Conservation (phyloP, 345 rosid species). For the Aurinia saxatilis region DNA sequence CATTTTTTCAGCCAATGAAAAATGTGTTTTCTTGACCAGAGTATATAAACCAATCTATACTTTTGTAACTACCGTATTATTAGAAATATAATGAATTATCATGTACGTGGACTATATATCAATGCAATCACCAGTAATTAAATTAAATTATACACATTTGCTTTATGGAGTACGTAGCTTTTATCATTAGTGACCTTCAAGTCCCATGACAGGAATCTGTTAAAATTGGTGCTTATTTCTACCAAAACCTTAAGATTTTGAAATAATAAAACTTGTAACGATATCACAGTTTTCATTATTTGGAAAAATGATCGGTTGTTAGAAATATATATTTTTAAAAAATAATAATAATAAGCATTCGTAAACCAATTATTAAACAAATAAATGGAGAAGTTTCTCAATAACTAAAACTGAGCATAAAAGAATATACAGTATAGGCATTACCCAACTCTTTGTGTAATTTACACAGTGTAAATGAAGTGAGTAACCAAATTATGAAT, state of each 20-base stretch:
- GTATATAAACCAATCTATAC: background rate
- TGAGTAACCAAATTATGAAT: too few relatives aligned
- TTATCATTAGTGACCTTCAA: background rate
- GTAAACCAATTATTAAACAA: too few relatives aligned
- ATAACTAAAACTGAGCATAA: too few relatives aligned
- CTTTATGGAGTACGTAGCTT: background rate
- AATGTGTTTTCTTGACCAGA: background rate
- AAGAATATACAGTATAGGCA: too few relatives aligned
- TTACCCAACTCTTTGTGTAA: too few relatives aligned
- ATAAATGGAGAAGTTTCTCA: too few relatives aligned
- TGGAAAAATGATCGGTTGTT: too few relatives aligned
- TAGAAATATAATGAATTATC: background rate
- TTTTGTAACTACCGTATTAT: background rate
- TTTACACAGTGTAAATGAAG: too few relatives aligned
- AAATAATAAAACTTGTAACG: background rate
- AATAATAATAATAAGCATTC: too few relatives aligned
- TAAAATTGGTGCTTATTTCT: background rate
- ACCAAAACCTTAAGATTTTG: background rate
- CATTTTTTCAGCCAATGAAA: slow-evolving; percentile 4
- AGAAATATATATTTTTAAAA: too few relatives aligned
- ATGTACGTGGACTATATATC: slow-evolving; percentile 11
- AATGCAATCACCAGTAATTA: slow-evolving; percentile 7
- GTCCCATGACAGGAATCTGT: background rate
- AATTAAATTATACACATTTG: slow-evolving; percentile 13
- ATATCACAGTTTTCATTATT: too few relatives aligned